Percentiles rank a stretch among this genome's conserved stretches.
Evolutionary conservation across 2,329 filamentous ascomycete genomes (phyloP).

Genomic region (Dothidotthia symphoricarpi): DNA sequence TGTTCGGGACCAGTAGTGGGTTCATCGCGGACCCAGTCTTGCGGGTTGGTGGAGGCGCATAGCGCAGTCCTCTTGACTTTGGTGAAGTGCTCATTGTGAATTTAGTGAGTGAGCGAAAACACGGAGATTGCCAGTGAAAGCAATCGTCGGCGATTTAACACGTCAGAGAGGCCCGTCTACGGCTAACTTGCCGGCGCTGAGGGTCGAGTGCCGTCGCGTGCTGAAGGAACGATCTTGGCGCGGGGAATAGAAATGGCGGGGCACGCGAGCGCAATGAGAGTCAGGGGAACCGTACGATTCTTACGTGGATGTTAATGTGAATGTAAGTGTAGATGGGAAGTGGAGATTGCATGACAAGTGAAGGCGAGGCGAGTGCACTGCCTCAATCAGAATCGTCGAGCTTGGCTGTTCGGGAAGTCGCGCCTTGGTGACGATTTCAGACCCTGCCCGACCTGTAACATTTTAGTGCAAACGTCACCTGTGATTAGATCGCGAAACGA

Average conservation of each 20-base stretch:
- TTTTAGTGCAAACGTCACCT: no score
- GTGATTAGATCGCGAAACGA: no score
- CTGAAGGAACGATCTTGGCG: constrained; percentile 27
- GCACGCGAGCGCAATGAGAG: constrained; percentile 3
- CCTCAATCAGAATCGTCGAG: no score
- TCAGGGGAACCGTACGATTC: no score
- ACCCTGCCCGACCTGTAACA: not conserved
- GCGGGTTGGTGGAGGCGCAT: constrained; percentile 27
- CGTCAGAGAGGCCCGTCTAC: constrained; percentile 12
- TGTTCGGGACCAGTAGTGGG: constrained; percentile 26
- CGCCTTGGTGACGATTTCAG: constrained; percentile 8
- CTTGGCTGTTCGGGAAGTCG: not conserved
- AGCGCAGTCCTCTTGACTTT: constrained; percentile 28
- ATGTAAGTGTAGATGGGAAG: no score
- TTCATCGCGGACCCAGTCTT: constrained; percentile 23
- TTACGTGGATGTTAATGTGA: no score
- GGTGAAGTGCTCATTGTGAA: constrained; percentile 38
- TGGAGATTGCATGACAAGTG: constrained; percentile 9
- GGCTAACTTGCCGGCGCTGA: constrained; percentile 26
- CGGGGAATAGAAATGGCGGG: constrained; percentile 18
- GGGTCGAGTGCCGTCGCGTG: constrained; percentile 25
- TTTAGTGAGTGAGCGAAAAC: constrained; percentile 13
- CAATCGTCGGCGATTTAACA: no score
- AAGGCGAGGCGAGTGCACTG: constrained; percentile 4
- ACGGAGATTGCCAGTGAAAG: constrained; percentile 16